These are phyloP conservation scores for Trichoderma guizhouense DNA, from an alignment of 2,329 filamentous ascomycete species.

Conservation along the genomic window DNA sequence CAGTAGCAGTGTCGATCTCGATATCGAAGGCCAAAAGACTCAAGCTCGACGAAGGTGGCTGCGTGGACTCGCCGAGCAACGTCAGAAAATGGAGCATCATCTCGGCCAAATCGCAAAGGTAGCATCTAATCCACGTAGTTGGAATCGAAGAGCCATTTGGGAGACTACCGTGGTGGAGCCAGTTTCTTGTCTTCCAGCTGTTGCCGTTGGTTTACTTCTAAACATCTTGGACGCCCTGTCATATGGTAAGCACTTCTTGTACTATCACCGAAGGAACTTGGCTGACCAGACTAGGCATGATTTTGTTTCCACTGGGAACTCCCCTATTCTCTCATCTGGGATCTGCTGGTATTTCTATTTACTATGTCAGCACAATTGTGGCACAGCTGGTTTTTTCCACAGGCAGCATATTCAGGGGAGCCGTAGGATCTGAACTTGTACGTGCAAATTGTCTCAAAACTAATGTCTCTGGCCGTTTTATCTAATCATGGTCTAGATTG, in stretches of 20 bases:
- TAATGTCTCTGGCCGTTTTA: neutral
- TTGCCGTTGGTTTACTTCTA: slow-evolving; percentile 81
- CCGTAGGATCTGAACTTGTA: slow-evolving; percentile 89
- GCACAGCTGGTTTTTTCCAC: slow-evolving; percentile 86
- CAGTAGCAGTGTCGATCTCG: slow-evolving; percentile 25
- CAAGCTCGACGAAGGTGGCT: slow-evolving; percentile 34
- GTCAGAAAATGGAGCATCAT: slow-evolving; percentile 33
- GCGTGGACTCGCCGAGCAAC: slow-evolving; percentile 29
- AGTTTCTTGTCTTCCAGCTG: slow-evolving; percentile 72
- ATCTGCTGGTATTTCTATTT: slow-evolving; percentile 94
- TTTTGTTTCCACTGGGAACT: slow-evolving; percentile 86
- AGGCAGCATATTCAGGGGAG: slow-evolving; percentile 84
- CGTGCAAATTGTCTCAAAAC: slow-evolving; percentile 25
- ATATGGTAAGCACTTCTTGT: slow-evolving; percentile 59
- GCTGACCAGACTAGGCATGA: slow-evolving; percentile 61
- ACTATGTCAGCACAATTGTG: slow-evolving; percentile 96
- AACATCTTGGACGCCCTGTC: slow-evolving; percentile 94
- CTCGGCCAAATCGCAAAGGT: slow-evolving; percentile 32
- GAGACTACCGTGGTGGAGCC: slow-evolving; percentile 63
- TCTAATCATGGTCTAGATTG: slow-evolving; percentile 56
- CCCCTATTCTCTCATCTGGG: slow-evolving; percentile 82
- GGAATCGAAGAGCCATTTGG: slow-evolving; percentile 67
- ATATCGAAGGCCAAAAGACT: slow-evolving; percentile 52
- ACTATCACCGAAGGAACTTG: neutral
- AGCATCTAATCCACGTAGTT: slow-evolving; percentile 62